phyloP scores from a whole-genome alignment of 1,284 basidiomycete genomes.

The Austropuccinia psidii region DNA sequence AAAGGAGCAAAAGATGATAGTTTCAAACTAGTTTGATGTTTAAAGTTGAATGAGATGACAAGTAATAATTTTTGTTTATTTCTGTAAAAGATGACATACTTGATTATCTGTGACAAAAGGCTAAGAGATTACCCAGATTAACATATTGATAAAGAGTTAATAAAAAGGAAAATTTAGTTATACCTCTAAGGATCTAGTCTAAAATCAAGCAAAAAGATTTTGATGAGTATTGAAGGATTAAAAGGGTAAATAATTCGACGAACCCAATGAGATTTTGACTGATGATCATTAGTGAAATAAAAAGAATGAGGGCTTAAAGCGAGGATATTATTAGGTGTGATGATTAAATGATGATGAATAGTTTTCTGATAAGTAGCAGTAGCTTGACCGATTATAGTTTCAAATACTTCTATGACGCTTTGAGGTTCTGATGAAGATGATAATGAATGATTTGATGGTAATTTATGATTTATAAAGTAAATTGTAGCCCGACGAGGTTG shows the following conservation, averaged over 20 bases:
- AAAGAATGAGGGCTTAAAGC: conserved; percentile 7
- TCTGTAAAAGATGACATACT: not conserved
- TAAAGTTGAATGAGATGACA: not conserved
- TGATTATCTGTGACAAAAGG: not conserved
- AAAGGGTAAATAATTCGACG: not conserved
- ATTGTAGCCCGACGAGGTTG: conserved; percentile 18
- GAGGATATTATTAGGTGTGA: conserved; percentile 27
- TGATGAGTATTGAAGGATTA: not conserved
- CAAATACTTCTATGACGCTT: conserved; percentile 31
- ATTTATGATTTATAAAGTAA: conserved; percentile 29
- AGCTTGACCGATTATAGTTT: conserved; percentile 9
- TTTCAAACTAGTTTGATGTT: not conserved
- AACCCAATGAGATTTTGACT: conserved; percentile 8
- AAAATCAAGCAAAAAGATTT: not conserved
- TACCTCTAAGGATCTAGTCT: conserved; percentile 23
- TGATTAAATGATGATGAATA: conserved; percentile 8
- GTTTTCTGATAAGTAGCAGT: conserved; percentile 18
- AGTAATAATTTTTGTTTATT: not conserved
- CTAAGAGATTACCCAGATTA: not conserved
- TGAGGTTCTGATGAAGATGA: conserved; percentile 7
- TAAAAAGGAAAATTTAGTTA: not conserved
- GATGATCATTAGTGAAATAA: conserved; percentile 33
- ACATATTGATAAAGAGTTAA: not conserved
- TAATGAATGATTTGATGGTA: not conserved
- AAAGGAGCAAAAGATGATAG: conserved; percentile 27